phyloP scores from a whole-genome alignment of 345 rosid genomes.

The Gossypium mustelinum region DNA sequence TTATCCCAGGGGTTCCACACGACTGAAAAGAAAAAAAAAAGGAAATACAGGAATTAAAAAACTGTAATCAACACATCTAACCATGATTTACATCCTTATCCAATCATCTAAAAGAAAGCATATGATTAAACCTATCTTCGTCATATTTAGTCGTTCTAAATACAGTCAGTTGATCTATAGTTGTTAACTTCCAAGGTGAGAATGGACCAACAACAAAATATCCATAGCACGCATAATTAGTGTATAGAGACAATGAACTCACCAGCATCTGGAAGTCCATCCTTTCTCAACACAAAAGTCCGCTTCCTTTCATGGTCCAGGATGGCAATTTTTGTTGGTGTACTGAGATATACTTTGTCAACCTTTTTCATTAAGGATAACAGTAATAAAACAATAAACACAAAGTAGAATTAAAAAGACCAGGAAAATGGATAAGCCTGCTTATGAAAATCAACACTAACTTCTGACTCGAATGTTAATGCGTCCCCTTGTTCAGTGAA shows the following conservation, averaged over 20 bases:
- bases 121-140: not conserved
- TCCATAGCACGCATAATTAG: too few relatives aligned
- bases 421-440: not conserved
- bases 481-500: constrained; percentile 93
- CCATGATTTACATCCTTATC: not conserved
- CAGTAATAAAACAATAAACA: not conserved
- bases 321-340: constrained; percentile 56
- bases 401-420: not conserved
- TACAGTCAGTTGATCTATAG: too few relatives aligned
- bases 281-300: constrained; percentile 57
- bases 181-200: too few relatives aligned
- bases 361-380: constrained; percentile 37
- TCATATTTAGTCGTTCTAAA: not conserved
- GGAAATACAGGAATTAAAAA: not conserved
- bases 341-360: constrained; percentile 71
- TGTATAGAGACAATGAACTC: constrained; percentile 18
- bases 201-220: too few relatives aligned
- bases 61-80: not conserved
- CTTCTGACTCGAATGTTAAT: constrained; percentile 89
- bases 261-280: constrained; percentile 85
- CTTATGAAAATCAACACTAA: constrained; percentile 17
- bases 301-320: constrained; percentile 78
- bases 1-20: constrained; percentile 57
- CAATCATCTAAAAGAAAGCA: not conserved
- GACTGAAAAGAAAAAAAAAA: constrained; percentile 15